A percentile compares a stretch with the other conserved stretches of the same genome.
These are phyloP conservation scores for Neobulgaria alba DNA, from an alignment of 2,329 filamentous ascomycete species.

Conservation along the genomic window DNA sequence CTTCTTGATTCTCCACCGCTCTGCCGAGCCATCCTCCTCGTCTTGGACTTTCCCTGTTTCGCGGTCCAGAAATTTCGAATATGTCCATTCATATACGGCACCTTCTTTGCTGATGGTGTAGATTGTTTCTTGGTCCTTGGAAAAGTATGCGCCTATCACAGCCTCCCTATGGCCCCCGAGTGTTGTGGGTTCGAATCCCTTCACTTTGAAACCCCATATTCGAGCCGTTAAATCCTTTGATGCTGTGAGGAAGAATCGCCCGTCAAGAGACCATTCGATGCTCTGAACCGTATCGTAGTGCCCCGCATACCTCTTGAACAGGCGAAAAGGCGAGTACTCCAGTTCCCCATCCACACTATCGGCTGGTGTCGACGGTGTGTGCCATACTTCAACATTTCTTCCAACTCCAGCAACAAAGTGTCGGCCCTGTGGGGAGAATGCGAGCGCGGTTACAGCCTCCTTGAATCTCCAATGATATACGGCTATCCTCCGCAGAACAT, in stretches of 20 bases:
- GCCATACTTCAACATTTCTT: slow-evolving; percentile 88
- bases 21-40: slow-evolving; percentile 52
- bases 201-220: slow-evolving; percentile 91
- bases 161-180: slow-evolving; percentile 84
- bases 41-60: slow-evolving; percentile 44
- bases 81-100: slow-evolving; percentile 92
- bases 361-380: slow-evolving; percentile 84
- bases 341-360: slow-evolving; percentile 70
- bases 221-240: slow-evolving; percentile 87
- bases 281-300: slow-evolving; percentile 82
- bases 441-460: slow-evolving; percentile 68
- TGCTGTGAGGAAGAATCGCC: slow-evolving; percentile 85
- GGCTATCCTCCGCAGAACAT: slow-evolving; percentile 74
- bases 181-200: slow-evolving; percentile 82
- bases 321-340: slow-evolving; percentile 90
- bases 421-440: slow-evolving; percentile 83
- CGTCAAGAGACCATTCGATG: slow-evolving; percentile 94
- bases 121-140: slow-evolving; percentile 85
- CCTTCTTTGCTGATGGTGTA: slow-evolving; percentile 97
- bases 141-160: slow-evolving; percentile 95
- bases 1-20: slow-evolving; percentile 86
- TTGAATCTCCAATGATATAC: slow-evolving; percentile 97
- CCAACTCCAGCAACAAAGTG: slow-evolving; percentile 87
- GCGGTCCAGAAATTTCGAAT: slow-evolving; percentile 38
- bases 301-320: slow-evolving; percentile 75